Evolutionary conservation across 805 yeast species (phyloP), one percentile per base, ranked within the genome.

Genomic region (Blastobotrys terrestris): DNA sequence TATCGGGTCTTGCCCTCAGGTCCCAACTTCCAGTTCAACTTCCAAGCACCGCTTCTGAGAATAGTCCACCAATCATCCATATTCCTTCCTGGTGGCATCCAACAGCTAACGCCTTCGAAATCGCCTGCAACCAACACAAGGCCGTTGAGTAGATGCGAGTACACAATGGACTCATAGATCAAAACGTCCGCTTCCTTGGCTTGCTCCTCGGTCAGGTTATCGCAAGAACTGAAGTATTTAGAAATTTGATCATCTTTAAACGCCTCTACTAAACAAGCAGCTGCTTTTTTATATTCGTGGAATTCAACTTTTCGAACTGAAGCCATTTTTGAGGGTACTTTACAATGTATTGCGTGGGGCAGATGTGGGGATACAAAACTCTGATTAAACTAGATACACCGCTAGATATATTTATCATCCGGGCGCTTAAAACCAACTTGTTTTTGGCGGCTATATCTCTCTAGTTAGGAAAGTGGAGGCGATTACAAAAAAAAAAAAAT

Each of bases 241-340:
- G 77, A 74, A 58, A 79, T 79, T 31, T 79, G 74, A 63, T 80
- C 85, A 49, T 77, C 75, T 57, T 73, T 76, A 61, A 80, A 80
- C 39, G 83, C 78, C 51, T 77, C 66, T 51, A 73, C 72, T 50
- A 80, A 68, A 5, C 83, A 78, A 53, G 71, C 71, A 20, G 84
- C 83, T 22, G 81, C 81, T 54, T 79, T 72, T 55, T 74, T 76
- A 59, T 78, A 80, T 57, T 79, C 83, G 40, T 44, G 48, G 20
- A 45, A 44, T 49, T 56, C 50, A 11, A 58, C 53, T 22, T 22
- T n/a, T 16, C 60, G 51, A 14, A 56, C 60, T 6, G 43, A 11
- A 6, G 8, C 35, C 35, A 26, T 26, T 11, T 26, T n/a, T n/a
- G n/a, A n/a, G n/a, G n/a, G n/a, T n/a, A n/a, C n/a, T n/a, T n/a